These are phyloP conservation scores for Waltiozyma sp. DNA, from an alignment of 1,139 yeast genomes.

Conservation along the genomic window DNA sequence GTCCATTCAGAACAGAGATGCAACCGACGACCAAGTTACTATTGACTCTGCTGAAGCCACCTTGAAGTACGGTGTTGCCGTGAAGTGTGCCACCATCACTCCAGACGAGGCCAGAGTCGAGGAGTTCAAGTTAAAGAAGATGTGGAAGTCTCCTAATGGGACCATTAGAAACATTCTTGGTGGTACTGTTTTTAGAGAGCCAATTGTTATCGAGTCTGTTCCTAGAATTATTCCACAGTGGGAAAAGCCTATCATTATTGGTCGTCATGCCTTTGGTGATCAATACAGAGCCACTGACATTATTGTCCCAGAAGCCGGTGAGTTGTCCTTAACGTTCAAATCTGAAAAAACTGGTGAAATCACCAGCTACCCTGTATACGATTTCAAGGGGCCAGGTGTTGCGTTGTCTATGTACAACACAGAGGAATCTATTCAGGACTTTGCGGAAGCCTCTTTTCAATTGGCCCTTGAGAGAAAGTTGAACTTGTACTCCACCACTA, in stretches of 20 bases:
- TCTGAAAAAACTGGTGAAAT: constrained; percentile 41
- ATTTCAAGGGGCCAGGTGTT: constrained; percentile 58
- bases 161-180: constrained; percentile 73
- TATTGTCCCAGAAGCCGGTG: constrained; percentile 58
- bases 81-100: constrained; percentile 79
- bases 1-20: constrained; percentile 60
- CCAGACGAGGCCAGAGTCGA: constrained; percentile 77
- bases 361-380: constrained; percentile 42
- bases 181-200: constrained; percentile 79
- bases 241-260: constrained; percentile 76
- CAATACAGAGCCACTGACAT: constrained; percentile 76
- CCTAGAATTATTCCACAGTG: constrained; percentile 71
- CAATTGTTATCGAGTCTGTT: constrained; percentile 65
- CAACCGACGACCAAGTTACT: constrained; percentile 64
- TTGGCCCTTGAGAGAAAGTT: constrained; percentile 56
- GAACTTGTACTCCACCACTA: constrained; percentile 63
- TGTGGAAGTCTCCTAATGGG: constrained; percentile 85
- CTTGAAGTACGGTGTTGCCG: constrained; percentile 66
- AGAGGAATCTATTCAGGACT: constrained; percentile 66
- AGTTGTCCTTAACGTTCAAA: constrained; percentile 52
- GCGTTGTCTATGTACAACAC: constrained; percentile 80
- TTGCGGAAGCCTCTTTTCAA: constrained; percentile 71
- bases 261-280: constrained; percentile 82
- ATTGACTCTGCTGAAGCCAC: constrained; percentile 70
- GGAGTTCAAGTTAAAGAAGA: constrained; percentile 63